These are phyloP conservation scores for Penicillium atrosanguineum DNA, from an alignment of 495 filamentous ascomycete genomes.

Conservation along the genomic window DNA sequence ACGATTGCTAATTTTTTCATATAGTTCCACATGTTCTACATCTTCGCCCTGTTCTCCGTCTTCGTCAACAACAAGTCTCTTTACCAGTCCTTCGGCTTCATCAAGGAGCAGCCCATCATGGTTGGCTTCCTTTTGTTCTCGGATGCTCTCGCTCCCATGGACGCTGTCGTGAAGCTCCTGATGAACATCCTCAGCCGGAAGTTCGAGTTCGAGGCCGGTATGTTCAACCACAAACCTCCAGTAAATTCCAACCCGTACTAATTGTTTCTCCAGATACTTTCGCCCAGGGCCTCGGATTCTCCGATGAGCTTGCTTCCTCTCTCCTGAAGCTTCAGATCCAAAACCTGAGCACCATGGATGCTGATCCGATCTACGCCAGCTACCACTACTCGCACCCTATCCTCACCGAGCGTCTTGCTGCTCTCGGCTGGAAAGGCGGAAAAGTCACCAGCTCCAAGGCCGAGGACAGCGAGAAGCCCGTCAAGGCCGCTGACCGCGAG, in stretches of 20 bases:
- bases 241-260: neutral
- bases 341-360: conserved; percentile 97
- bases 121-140: conserved; percentile 97
- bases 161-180: conserved; percentile 84
- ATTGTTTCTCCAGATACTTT: conserved; percentile 61
- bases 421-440: conserved; percentile 75
- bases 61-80: conserved; percentile 95
- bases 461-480: conserved; percentile 51
- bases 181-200: conserved; percentile 94
- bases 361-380: conserved; percentile 94
- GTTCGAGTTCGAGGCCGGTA: conserved; percentile 95
- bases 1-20: conserved; percentile 23
- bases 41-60: conserved; percentile 92
- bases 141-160: conserved; percentile 86
- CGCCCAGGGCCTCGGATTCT: conserved; percentile 80
- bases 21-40: conserved; percentile 87
- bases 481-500: conserved; percentile 58
- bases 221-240: conserved; percentile 13
- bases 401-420: conserved; percentile 85
- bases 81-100: conserved; percentile 88
- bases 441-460: conserved; percentile 50
- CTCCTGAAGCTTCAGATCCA: conserved; percentile 97
- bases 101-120: conserved; percentile 81
- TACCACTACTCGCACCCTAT: conserved; percentile 99
- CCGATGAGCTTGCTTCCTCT: conserved; percentile 75